Evolutionary conservation across 495 filamentous ascomycete species (phyloP).

Genomic region (Penicillium simplicissimum): DNA sequence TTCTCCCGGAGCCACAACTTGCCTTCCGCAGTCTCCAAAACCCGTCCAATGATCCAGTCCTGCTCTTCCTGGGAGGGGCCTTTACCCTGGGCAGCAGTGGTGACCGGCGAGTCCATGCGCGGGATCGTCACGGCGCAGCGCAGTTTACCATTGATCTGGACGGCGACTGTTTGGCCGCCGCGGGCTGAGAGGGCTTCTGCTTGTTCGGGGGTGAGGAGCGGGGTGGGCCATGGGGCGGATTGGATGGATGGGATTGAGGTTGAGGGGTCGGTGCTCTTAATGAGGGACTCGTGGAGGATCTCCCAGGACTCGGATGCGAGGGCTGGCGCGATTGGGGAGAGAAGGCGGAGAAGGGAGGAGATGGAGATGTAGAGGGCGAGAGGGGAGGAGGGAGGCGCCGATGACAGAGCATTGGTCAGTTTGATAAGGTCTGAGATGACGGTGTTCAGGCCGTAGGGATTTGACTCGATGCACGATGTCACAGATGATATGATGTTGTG

Average conservation of each 20-base stretch:
- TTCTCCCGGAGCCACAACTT: constrained; percentile 47
- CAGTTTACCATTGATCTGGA: constrained; percentile 77
- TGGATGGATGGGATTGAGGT: constrained; percentile 45
- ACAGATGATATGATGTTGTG: constrained; percentile 69
- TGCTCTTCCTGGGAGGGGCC: constrained; percentile 35
- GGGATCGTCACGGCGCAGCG: constrained; percentile 63
- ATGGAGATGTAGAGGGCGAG: constrained; percentile 38
- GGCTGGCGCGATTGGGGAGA: constrained; percentile 76
- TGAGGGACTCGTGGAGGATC: constrained; percentile 44
- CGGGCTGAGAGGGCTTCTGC: constrained; percentile 50
- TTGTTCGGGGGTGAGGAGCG: constrained; percentile 39
- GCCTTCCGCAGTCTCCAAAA: constrained; percentile 48
- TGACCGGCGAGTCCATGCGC: constrained; percentile 27
- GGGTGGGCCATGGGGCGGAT: constrained; percentile 52
- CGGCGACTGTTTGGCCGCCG: constrained; percentile 54
- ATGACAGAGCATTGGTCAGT: constrained; percentile 66
- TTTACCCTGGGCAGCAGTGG: constrained; percentile 20
- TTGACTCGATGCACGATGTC: constrained; percentile 65
- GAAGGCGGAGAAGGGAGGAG: constrained; percentile 62
- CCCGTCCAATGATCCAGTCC: constrained; percentile 59
- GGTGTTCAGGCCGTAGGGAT: constrained; percentile 73
- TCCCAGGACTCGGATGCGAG: constrained; percentile 81
- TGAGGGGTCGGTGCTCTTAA: constrained; percentile 15
- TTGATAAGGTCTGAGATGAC: constrained; percentile 78
- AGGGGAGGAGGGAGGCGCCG: constrained; percentile 35